phyloP scores from a whole-genome alignment of 805 yeast genomes.

The Nakazawaea holstii region DNA sequence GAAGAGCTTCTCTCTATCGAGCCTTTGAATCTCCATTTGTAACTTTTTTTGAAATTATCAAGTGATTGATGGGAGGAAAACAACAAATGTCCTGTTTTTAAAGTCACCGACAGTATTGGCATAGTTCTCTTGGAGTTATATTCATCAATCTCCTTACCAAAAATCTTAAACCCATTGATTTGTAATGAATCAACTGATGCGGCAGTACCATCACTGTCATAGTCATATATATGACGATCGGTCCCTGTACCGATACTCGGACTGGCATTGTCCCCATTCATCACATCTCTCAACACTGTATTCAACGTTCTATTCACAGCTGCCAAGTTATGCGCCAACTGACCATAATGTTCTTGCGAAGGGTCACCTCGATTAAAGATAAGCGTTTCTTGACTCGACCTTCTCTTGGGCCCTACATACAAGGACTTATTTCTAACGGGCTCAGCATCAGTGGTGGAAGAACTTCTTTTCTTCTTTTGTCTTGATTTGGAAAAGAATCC shows the following conservation, averaged over 20 bases:
- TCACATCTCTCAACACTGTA: conserved; percentile 7
- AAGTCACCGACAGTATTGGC: conserved; percentile 11
- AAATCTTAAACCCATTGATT: conserved; percentile 4
- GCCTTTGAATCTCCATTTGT: conserved; percentile 6
- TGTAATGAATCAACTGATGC: conserved; percentile 7
- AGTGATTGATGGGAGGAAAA: conserved; percentile 12
- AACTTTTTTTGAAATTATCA: conserved; percentile 9
- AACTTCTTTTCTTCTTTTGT: conserved; percentile 3
- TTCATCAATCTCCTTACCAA: conserved; percentile 4
- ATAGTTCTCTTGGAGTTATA: conserved; percentile 12
- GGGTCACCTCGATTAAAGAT: conserved; percentile 9
- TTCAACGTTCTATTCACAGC: conserved; percentile 7
- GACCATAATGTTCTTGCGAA: conserved; percentile 11
- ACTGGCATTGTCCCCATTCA: background rate
- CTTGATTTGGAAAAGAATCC: conserved; percentile 3
- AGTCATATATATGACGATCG: background rate
- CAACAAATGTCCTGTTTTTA: conserved; percentile 12
- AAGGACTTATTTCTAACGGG: background rate
- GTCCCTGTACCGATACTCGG: background rate
- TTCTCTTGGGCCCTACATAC: conserved; percentile 8
- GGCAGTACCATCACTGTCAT: conserved; percentile 11
- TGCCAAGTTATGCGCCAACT: conserved; percentile 6
- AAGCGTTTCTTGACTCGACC: conserved; percentile 10
- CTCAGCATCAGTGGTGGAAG: conserved; percentile 3
- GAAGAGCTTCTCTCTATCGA: conserved; percentile 1